Percentiles rank a stretch among this genome's conserved stretches.
Conservation (phyloP, 805 yeast genomes). For the Barnettozyma sucrosica region DNA sequence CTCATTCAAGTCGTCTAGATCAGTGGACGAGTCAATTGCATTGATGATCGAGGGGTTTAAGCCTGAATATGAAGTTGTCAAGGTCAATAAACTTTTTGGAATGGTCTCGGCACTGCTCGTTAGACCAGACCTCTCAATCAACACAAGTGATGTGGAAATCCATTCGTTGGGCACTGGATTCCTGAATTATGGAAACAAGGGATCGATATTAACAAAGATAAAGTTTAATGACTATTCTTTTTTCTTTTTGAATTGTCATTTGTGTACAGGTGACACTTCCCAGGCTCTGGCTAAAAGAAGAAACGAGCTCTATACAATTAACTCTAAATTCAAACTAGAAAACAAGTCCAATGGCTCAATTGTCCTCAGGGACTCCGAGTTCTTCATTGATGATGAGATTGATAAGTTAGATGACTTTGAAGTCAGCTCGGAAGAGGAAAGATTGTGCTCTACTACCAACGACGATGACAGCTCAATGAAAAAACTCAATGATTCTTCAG, state of each 20-base stretch:
- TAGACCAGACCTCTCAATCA: conserved; percentile 26
- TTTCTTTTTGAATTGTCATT: conserved; percentile 45
- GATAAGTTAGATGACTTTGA: conserved; percentile 9
- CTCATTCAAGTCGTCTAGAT: conserved; percentile 28
- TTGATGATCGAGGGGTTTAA: neutral
- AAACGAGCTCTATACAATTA: conserved; percentile 40
- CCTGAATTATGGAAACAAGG: conserved; percentile 59
- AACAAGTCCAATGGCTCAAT: conserved; percentile 15
- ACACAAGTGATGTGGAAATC: conserved; percentile 35
- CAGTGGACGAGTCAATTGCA: conserved; percentile 11
- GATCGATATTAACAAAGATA: conserved; percentile 45
- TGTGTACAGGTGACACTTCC: conserved; percentile 44
- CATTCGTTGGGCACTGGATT: conserved; percentile 52
- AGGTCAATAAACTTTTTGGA: conserved; percentile 47
- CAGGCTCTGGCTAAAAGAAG: conserved; percentile 34
- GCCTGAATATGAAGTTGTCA: conserved; percentile 31
- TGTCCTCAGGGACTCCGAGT: conserved; percentile 19
- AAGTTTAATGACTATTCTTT: conserved; percentile 20
- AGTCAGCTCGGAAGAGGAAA: conserved; percentile 15
- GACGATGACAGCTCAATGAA: neutral
- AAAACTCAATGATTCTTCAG: conserved; percentile 3
- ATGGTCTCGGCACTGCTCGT: conserved; percentile 43
- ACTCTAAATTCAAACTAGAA: conserved; percentile 23
- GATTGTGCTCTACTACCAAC: neutral
- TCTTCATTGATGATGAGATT: conserved; percentile 26